Conservation (phyloP, 2,329 filamentous ascomycete genomes). For the Myriosclerotinia duriaeana region DNA sequence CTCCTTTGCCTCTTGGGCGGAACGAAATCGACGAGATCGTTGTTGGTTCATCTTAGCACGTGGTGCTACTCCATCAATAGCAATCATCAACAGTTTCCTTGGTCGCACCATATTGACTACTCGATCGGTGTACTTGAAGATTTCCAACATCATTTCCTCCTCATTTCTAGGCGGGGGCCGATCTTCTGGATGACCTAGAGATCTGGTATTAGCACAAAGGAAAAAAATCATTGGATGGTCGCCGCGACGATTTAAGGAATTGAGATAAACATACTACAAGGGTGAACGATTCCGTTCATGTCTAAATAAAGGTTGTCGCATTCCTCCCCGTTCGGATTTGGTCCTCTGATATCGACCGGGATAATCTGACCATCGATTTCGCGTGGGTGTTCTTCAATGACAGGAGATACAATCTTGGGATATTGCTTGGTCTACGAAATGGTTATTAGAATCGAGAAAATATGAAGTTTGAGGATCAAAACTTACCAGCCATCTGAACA, state of each 20-base stretch:
- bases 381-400: conserved; percentile 80
- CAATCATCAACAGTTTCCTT: conserved; percentile 94
- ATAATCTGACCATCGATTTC: conserved; percentile 81
- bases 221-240: neutral
- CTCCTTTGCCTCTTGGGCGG: conserved; percentile 90
- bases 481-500: conserved; percentile 78
- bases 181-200: conserved; percentile 75
- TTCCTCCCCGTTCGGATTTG: conserved; percentile 96
- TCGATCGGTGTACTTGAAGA: conserved; percentile 98
- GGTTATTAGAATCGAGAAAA: conserved; percentile 10
- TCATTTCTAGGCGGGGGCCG: conserved; percentile 86
- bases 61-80: conserved; percentile 95
- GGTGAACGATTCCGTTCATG: conserved; percentile 99
- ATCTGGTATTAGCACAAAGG: neutral
- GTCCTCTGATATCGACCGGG: conserved; percentile 77
- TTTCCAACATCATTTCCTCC: conserved; percentile 98
- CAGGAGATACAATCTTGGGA: conserved; percentile 91
- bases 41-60: conserved; percentile 99
- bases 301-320: conserved; percentile 97
- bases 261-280: conserved; percentile 58
- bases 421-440: conserved; percentile 73
- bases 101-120: conserved; percentile 98
- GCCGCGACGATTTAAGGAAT: neutral
- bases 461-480: neutral
- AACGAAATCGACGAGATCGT: conserved; percentile 89